Evolutionary conservation across 805 yeast genomes (phyloP).

Genomic region (Schizosaccharomyces osmophilus): DNA sequence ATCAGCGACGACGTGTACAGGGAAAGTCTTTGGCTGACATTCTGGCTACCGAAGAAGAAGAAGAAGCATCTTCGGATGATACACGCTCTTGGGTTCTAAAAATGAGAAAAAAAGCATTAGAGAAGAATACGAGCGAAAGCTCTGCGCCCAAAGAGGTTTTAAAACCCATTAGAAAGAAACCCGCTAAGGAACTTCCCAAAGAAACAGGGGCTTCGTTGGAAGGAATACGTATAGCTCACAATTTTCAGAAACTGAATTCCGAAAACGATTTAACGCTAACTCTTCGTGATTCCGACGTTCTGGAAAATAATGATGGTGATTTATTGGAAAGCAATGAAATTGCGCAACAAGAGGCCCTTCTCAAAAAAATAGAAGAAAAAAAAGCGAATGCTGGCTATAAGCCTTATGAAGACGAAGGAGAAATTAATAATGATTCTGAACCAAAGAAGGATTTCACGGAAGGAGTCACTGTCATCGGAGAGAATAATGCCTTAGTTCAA

Average conservation of each 20-base stretch:
- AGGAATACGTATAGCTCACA: conserved; percentile 24
- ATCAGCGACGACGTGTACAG: conserved; percentile 3
- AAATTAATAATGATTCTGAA: background rate
- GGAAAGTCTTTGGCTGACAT: conserved; percentile 10
- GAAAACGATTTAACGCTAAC: conserved; percentile 29
- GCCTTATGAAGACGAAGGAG: conserved; percentile 7
- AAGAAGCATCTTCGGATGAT: conserved; percentile 12
- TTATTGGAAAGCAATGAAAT: conserved; percentile 21
- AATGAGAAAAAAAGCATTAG: background rate
- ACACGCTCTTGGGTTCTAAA: background rate
- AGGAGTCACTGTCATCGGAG: background rate
- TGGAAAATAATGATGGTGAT: conserved; percentile 14
- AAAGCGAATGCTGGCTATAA: conserved; percentile 6
- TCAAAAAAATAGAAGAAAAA: conserved; percentile 9
- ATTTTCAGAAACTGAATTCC: conserved; percentile 17
- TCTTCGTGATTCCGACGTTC: conserved; percentile 23
- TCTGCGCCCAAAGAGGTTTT: background rate
- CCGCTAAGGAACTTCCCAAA: background rate
- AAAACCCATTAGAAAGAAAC: background rate
- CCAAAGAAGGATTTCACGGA: background rate
- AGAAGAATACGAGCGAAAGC: background rate
- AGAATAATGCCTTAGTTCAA: background rate
- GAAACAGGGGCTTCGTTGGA: conserved; percentile 7
- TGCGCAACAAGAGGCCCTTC: conserved; percentile 14
- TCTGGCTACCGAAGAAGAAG: conserved; percentile 10